These are phyloP conservation scores for Trichoderma atrobrunneum DNA, from an alignment of 2,329 filamentous ascomycete species.

Conservation along the genomic window DNA sequence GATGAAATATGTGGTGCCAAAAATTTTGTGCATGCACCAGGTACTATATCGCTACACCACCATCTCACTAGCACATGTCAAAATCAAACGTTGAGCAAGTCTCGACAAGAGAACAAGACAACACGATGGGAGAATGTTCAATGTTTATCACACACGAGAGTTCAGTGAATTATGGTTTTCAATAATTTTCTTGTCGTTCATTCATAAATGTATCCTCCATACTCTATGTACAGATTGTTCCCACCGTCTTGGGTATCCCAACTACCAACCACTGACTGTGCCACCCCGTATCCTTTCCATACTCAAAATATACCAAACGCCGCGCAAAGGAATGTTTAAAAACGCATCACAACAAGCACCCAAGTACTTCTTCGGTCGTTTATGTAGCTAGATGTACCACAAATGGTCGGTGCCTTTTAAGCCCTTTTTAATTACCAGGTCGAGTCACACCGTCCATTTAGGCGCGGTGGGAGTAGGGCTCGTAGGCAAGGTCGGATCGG, in stretches of 20 bases:
- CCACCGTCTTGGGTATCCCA: slow-evolving; percentile 19
- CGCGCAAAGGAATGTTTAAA: slow-evolving; percentile 18
- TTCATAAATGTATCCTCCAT: slow-evolving; percentile 12
- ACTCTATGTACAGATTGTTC: slow-evolving; percentile 18
- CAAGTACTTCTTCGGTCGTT: neutral
- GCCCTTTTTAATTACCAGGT: neutral
- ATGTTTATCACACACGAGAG: neutral
- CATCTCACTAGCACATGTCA: slow-evolving; percentile 5
- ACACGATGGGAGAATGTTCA: neutral
- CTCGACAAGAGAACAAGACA: neutral
- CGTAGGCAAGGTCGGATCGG: slow-evolving; percentile 56
- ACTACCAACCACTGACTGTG: slow-evolving; percentile 4
- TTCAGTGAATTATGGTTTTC: neutral
- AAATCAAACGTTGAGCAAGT: neutral
- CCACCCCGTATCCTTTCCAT: slow-evolving; percentile 5
- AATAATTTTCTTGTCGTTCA: slow-evolving; percentile 15
- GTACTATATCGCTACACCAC: neutral
- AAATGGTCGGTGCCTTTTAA: neutral
- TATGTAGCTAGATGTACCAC: neutral
- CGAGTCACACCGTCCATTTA: slow-evolving; percentile 34
- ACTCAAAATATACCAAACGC: slow-evolving; percentile 12
- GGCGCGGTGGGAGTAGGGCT: slow-evolving; percentile 59
- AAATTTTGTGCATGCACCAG: slow-evolving; percentile 5
- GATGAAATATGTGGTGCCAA: neutral
- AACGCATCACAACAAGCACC: neutral